A percentile compares a stretch with the other conserved stretches of the same genome.
Conservation (phyloP, 2,329 filamentous ascomycete genomes). For the Neonectria magnoliae region DNA sequence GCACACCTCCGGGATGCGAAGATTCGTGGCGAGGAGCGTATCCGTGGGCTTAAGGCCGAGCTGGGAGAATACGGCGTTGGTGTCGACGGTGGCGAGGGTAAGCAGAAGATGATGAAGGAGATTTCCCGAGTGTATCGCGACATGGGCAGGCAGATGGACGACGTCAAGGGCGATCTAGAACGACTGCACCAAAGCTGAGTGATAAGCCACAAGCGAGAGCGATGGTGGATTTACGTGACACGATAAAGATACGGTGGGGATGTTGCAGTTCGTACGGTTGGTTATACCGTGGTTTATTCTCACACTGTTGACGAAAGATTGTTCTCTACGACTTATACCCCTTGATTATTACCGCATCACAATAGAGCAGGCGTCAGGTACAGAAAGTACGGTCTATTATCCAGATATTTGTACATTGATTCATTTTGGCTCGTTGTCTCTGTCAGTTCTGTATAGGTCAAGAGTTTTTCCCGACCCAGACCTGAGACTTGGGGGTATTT, state of each 20-base stretch:
- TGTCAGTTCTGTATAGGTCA: conserved; percentile 23
- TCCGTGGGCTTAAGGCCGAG: conserved; percentile 54
- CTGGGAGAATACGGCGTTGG: conserved; percentile 62
- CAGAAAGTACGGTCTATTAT: conserved; percentile 24
- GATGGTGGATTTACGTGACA: conserved; percentile 1
- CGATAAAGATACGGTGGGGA: background rate
- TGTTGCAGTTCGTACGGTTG: background rate
- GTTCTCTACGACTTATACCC: conserved; percentile 13
- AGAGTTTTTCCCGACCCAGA: conserved; percentile 23
- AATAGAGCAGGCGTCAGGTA: conserved; percentile 10
- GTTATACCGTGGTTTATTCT: background rate
- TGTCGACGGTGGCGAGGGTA: conserved; percentile 48
- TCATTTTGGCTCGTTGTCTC: conserved; percentile 24
- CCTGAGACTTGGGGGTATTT: conserved; percentile 40
- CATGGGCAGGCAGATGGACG: conserved; percentile 60
- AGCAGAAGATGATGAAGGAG: conserved; percentile 63
- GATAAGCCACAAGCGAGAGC: background rate
- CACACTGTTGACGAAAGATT: background rate
- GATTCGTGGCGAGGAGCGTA: conserved; percentile 55
- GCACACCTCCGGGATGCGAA: conserved; percentile 61
- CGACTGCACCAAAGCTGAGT: conserved; percentile 44
- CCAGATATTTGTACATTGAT: conserved; percentile 39
- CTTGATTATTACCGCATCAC: background rate
- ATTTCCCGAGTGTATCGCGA: conserved; percentile 63
- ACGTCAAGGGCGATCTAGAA: conserved; percentile 59